A percentile compares a stretch with the other conserved stretches of the same genome.
phyloP scores from a whole-genome alignment of 2,329 filamentous ascomycete genomes.

The Beauveria asiatica region DNA sequence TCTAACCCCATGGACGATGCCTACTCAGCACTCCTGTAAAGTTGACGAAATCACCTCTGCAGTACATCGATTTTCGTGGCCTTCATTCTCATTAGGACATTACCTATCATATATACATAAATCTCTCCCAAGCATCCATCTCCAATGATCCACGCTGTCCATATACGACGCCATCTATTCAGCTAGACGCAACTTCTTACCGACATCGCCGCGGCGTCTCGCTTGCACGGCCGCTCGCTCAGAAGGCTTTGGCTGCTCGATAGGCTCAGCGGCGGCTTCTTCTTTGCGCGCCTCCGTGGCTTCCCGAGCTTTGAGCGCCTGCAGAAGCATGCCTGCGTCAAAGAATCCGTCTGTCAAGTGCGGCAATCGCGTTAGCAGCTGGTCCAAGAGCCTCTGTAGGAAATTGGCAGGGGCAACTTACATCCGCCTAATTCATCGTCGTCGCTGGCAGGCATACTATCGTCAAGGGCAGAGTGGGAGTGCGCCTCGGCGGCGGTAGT shows the following conservation, averaged over 20 bases:
- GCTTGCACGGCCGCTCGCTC: slow-evolving; percentile 53
- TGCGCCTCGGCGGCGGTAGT: slow-evolving; percentile 29
- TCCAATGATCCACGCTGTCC: neutral
- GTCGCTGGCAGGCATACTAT: slow-evolving; percentile 66
- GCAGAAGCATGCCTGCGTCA: slow-evolving; percentile 87
- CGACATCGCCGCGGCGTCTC: slow-evolving; percentile 55
- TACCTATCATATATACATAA: neutral
- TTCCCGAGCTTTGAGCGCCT: slow-evolving; percentile 66
- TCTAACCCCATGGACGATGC: too few species aligned
- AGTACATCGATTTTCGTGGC: neutral
- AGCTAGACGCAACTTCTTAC: slow-evolving; percentile 55
- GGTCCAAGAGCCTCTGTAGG: slow-evolving; percentile 9
- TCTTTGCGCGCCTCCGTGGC: slow-evolving; percentile 32
- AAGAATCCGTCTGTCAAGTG: slow-evolving; percentile 79
- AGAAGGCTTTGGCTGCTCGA: slow-evolving; percentile 43
- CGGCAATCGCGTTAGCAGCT: slow-evolving; percentile 19
- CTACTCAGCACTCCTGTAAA: too few species aligned
- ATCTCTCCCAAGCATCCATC: neutral
- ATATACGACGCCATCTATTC: neutral
- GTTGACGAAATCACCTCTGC: neutral
- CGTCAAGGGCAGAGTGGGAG: slow-evolving; percentile 51
- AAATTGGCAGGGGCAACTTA: slow-evolving; percentile 43
- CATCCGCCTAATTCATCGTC: slow-evolving; percentile 88
- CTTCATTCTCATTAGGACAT: neutral
- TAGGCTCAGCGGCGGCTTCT: slow-evolving; percentile 38